These are phyloP conservation scores for Mucor racemosus DNA, from an alignment of 371 early-diverging fungal genomes.

Conservation along the genomic window DNA sequence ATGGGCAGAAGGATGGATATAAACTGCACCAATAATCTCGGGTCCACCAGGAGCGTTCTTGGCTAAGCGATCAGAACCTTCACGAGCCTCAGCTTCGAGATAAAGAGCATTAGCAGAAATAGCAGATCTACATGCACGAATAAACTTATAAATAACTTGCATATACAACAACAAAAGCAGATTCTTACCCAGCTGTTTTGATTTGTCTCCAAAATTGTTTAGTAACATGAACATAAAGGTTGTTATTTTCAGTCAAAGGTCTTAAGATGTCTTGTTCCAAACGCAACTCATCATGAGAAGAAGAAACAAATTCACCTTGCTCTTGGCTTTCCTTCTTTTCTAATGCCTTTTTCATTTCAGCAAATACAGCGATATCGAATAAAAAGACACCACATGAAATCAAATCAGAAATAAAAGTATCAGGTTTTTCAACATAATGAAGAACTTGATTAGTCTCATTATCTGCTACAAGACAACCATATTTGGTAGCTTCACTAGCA, in stretches of 20 bases:
- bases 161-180: neutral
- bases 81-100: constrained; percentile 75
- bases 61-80: constrained; percentile 69
- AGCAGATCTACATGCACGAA: constrained; percentile 65
- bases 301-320: constrained; percentile 16
- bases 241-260: constrained; percentile 78
- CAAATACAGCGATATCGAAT: constrained; percentile 86
- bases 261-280: constrained; percentile 94
- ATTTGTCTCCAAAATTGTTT: constrained; percentile 93
- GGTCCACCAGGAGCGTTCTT: constrained; percentile 59
- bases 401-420: constrained; percentile 89
- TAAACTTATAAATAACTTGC: neutral
- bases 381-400: constrained; percentile 94
- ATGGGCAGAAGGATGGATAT: constrained; percentile 92
- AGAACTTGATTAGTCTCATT: constrained; percentile 83
- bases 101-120: constrained; percentile 92
- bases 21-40: constrained; percentile 89
- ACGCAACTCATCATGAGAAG: constrained; percentile 46
- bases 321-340: constrained; percentile 61
- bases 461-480: constrained; percentile 93
- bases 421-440: constrained; percentile 98
- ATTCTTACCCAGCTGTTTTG: constrained; percentile 75
- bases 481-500: constrained; percentile 78
- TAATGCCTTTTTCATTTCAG: constrained; percentile 81
- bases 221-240: constrained; percentile 82